phyloP scores from a whole-genome alignment of 1,139 yeast species.

The Wickerhamomyces sp. region DNA sequence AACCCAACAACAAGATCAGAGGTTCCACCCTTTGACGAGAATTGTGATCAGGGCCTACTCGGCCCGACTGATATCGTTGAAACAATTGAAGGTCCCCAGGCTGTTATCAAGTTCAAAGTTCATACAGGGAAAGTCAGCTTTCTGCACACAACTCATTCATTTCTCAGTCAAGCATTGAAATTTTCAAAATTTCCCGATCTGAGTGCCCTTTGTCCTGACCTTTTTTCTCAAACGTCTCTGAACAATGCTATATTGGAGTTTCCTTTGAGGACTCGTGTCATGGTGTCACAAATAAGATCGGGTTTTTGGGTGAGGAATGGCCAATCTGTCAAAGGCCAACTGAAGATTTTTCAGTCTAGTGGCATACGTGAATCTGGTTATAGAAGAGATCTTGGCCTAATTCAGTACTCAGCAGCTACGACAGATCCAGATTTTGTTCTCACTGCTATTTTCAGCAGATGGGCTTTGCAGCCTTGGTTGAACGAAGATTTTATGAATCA shows the following conservation, averaged over 20 bases:
- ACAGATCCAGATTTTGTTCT: slow-evolving; percentile 54
- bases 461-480: slow-evolving; percentile 55
- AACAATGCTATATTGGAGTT: slow-evolving; percentile 51
- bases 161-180: slow-evolving; percentile 67
- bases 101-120: slow-evolving; percentile 34
- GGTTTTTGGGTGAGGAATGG: slow-evolving; percentile 94
- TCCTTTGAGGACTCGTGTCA: slow-evolving; percentile 69
- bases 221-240: slow-evolving; percentile 11
- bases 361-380: slow-evolving; percentile 81
- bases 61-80: too few relatives aligned
- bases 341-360: slow-evolving; percentile 74
- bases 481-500: slow-evolving; percentile 35
- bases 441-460: slow-evolving; percentile 58
- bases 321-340: slow-evolving; percentile 69
- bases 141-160: slow-evolving; percentile 76
- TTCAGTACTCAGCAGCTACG: slow-evolving; percentile 62
- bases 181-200: slow-evolving; percentile 15
- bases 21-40: background rate
- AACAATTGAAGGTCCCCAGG: slow-evolving; percentile 22
- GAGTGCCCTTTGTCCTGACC: slow-evolving; percentile 4
- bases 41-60: too few relatives aligned
- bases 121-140: slow-evolving; percentile 54
- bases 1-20: background rate
- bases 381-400: slow-evolving; percentile 66
- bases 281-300: slow-evolving; percentile 66